Evolutionary conservation across 2,329 filamentous ascomycete species (phyloP), one percentile per base, ranked within the genome.

Genomic region (Microdochium nivale): DNA sequence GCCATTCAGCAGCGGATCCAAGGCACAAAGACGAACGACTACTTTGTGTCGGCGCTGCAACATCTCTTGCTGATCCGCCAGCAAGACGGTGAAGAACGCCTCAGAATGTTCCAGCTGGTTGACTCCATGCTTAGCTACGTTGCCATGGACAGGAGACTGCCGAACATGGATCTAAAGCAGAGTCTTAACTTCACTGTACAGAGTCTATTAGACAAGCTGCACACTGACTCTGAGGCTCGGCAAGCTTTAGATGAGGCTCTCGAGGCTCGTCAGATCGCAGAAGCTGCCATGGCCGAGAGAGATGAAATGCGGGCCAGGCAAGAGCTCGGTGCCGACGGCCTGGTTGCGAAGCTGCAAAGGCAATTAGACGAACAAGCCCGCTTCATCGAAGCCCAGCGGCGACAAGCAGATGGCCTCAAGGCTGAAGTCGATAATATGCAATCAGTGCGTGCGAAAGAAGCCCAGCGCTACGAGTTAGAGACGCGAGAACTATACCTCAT

Each of bases 101-200:
- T 96, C 55, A 85, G 90, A 48, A 94, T 96, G 86, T 99, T 97
- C 71, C 94, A 97, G 73, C 81, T 99, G 25, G 91, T 97, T 25
- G 94, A 99, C 70, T 86, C 89, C n/a, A 97, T 97, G 90, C 83
- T 99, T 58, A 96, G 90, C 69, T 97, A 97, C 69, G 92, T 99
- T 56, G 92, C 92, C 61, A 99, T 99, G 92, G 94, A 99, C 69
- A 83, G 94, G 64, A 81, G 94, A 56, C 71, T 97, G 57, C 94
- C 94, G 37, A 92, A 99, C 69, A 92, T 97, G 84, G 94, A 99
- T 67, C 80, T 99, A 54, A 96, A 96, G 74, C 92, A 97, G 68
- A 95, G 90, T 64, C 80, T 99, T 58, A 96, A 95, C 67, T 97
- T 97, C 63, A 96, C 92, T 0, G 94, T 99, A 10, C 94, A 97